Base-by-base conservation (phyloP, 2,329 filamentous ascomycete species). In the Monosporascus cannonballus region DNA sequence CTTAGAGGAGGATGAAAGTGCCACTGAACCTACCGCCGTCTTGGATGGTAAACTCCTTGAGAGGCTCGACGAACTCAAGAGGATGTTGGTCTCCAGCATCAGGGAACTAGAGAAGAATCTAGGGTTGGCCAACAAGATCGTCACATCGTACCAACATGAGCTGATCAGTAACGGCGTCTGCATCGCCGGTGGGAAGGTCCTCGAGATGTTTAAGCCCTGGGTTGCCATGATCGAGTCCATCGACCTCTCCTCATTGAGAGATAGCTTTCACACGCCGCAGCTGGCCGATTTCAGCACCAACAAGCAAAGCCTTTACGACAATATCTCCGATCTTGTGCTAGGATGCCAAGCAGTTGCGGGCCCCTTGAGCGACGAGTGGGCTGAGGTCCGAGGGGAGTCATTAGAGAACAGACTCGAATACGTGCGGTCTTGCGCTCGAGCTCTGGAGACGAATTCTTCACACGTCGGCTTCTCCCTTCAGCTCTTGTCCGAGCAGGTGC, bases 261-360 rank as follows among this genome's bases (percentile, higher is more conserved):
- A 87, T 54, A 86, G 81, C 54, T 86, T 92, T 59, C 89, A 93
- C 67, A 93, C 88, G 44, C 90, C 91, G 0, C 89, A 95, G 61
- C 74, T 97, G 34, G 80, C 85, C 47, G 94, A 97, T 61, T 96
- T 96, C 68, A 86, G 85, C 64, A 81, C 86, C 34, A 90, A 96
- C 68, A 97, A 97, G 71, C 94, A 99, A 69, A 89, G 87, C 61
- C 77, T 96, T 18, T 97, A 97, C 70, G 94, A 97, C 69, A 88
- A 91, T 54, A 87, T 96, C 51, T 92, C 91, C 8, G 94, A 97
- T 67, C 80, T 99, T 27, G 74, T 97, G 4, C 73, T 96, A 48
- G 85, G 87, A 54, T 96, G 92, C 64, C 94, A 99, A 71, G 85
- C 89, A 24, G 87, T 97, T n/a, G 89, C 91, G 6, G 90, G 90